phyloP scores from a whole-genome alignment of 768 basidiomycete species.

The Favolaschia claudopus region DNA sequence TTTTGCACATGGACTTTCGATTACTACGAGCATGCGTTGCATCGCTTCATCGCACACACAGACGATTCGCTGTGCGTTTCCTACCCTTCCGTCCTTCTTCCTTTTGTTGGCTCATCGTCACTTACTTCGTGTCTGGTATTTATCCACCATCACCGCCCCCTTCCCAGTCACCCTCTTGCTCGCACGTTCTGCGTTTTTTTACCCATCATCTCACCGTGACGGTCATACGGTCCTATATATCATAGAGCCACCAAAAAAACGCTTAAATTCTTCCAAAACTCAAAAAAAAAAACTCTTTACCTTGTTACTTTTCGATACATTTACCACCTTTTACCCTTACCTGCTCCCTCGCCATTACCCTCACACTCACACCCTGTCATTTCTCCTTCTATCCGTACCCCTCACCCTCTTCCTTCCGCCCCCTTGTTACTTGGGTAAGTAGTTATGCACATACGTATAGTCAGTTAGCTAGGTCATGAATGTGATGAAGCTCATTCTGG shows the following conservation, averaged over 20 bases:
- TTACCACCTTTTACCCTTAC: constrained; percentile 33
- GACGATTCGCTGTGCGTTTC: constrained; percentile 15
- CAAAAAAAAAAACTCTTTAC: constrained; percentile 57
- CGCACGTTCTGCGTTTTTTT: constrained; percentile 47
- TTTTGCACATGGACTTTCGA: constrained; percentile 32
- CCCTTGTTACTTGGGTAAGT: constrained; percentile 52
- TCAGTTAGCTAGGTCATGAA: constrained; percentile 28
- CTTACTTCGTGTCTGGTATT: constrained; percentile 40
- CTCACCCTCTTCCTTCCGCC: constrained; percentile 27
- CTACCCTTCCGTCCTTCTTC: constrained; percentile 15
- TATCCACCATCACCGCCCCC: constrained; percentile 41
- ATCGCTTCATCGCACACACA: constrained; percentile 28
- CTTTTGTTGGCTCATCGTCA: constrained; percentile 23
- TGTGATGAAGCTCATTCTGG: constrained; percentile 25
- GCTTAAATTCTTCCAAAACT: constrained; percentile 34
- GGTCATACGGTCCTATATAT: constrained; percentile 22
- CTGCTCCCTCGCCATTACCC: constrained; percentile 32
- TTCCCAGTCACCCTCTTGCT: constrained; percentile 36
- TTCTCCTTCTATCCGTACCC: constrained; percentile 24
- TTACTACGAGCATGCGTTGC: constrained; percentile 29
- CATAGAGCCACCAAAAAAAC: constrained; percentile 48
- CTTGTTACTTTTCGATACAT: constrained; percentile 26
- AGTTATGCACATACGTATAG: constrained; percentile 45
- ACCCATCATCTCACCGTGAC: constrained; percentile 31
- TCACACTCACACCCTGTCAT: constrained; percentile 28